Evolutionary conservation across 768 basidiomycete genomes (phyloP).

Genomic region (Macrolepiota fuliginosa): DNA sequence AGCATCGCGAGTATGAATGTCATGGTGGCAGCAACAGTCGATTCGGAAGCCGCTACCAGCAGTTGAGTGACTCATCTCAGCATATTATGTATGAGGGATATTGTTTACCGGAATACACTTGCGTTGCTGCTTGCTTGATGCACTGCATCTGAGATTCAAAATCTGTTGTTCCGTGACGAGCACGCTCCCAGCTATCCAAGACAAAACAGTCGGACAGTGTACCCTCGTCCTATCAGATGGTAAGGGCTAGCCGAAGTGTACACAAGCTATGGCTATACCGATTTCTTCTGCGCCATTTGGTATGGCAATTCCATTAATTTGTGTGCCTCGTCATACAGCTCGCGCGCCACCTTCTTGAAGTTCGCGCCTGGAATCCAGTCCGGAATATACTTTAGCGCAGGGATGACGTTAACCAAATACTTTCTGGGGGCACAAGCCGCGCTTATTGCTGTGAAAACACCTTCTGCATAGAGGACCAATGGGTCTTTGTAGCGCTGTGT

Average conservation of each 20-base stretch:
- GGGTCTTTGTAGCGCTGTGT: not conserved
- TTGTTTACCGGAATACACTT: not conserved
- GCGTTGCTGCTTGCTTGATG: not conserved
- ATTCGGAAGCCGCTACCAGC: not conserved
- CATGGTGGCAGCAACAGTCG: slow-evolving; percentile 32
- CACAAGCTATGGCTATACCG: not conserved
- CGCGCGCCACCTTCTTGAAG: not conserved
- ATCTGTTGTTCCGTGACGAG: not conserved
- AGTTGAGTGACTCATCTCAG: not conserved
- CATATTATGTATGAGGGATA: too few species aligned
- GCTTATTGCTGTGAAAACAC: not conserved
- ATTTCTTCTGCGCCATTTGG: not conserved
- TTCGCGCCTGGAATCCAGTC: slow-evolving; percentile 14
- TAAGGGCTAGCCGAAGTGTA: not conserved
- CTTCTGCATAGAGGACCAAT: not conserved
- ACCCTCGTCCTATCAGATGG: not conserved
- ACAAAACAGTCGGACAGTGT: not conserved
- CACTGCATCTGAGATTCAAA: not conserved
- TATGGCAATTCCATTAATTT: not conserved
- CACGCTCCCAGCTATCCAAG: not conserved
- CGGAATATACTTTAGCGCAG: slow-evolving; percentile 5
- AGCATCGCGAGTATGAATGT: slow-evolving; percentile 32
- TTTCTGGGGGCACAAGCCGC: not conserved
- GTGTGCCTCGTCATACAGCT: not conserved
- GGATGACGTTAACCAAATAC: slow-evolving; percentile 12